Conservation (phyloP, 257 asterid species). For the Jasminum sambac region DNA sequence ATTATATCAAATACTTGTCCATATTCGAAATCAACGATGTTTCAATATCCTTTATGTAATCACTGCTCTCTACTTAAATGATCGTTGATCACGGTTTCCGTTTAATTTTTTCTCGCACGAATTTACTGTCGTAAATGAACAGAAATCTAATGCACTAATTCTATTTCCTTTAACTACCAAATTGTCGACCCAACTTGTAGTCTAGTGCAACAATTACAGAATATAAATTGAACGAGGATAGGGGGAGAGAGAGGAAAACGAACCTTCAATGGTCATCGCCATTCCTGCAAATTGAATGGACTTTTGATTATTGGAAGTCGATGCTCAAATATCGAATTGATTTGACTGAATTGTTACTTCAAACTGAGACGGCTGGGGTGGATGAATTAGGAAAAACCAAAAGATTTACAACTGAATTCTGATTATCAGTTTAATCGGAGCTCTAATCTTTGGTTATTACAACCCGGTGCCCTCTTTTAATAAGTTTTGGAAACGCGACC, state of each 20-base stretch:
- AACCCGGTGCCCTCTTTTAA: neutral
- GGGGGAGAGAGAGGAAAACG: conserved; percentile 14
- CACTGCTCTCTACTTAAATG: conserved; percentile 4
- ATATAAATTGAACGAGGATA: conserved; percentile 5
- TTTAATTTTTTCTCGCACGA: neutral
- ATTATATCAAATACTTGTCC: neutral
- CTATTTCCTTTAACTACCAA: conserved; percentile 9
- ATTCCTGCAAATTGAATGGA: conserved; percentile 32
- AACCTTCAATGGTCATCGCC: conserved; percentile 93
- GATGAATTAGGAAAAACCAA: neutral
- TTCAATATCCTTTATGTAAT: neutral
- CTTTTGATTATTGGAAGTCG: neutral
- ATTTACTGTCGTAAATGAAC: neutral
- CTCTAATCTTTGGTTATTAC: too few relatives aligned
- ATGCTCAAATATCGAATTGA: neutral
- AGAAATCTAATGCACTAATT: neutral
- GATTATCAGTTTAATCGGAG: neutral
- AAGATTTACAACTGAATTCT: neutral
- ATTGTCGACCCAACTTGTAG: conserved; percentile 5
- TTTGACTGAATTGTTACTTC: neutral
- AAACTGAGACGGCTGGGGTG: neutral
- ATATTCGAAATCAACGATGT: neutral
- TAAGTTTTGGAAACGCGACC: too few relatives aligned
- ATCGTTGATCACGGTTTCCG: neutral
- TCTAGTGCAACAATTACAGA: neutral